A percentile compares a stretch with the other conserved stretches of the same genome.
Evolutionary conservation across 208 protist genomes (phyloP).

Genomic region (Acanthamoeba healyi): DNA sequence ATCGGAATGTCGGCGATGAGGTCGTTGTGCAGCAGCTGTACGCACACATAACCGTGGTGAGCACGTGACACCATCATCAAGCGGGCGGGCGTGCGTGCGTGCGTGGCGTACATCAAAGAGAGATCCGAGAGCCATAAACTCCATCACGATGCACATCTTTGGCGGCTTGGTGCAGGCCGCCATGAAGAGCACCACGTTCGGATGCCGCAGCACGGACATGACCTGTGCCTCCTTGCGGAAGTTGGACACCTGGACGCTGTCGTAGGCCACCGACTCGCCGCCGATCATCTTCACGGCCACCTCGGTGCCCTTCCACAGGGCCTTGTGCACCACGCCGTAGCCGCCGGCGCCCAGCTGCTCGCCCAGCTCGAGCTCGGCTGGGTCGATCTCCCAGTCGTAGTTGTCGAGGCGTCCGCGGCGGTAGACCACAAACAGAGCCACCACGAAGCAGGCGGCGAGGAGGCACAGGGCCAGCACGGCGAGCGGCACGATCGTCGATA

Average conservation of each 20-base stretch:
- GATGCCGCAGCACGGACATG: background rate
- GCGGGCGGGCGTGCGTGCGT: too few relatives aligned
- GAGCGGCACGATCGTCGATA: too few relatives aligned
- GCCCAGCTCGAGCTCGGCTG: slow-evolving; percentile 29
- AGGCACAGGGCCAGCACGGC: too few relatives aligned
- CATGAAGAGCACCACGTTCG: slow-evolving; percentile 27
- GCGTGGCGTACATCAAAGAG: background rate
- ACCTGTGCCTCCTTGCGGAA: background rate
- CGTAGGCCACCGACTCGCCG: background rate
- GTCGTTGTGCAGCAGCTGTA: too few relatives aligned
- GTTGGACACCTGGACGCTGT: background rate
- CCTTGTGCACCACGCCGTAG: slow-evolving; percentile 28
- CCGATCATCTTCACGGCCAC: slow-evolving; percentile 19
- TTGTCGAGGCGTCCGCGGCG: too few relatives aligned
- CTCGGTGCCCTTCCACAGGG: slow-evolving; percentile 4
- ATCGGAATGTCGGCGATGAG: too few relatives aligned
- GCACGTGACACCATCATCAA: too few relatives aligned
- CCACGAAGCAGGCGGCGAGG: too few relatives aligned
- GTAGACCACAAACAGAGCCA: too few relatives aligned
- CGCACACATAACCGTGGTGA: too few relatives aligned
- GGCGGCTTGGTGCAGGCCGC: background rate
- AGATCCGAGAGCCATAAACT: background rate
- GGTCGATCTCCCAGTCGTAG: slow-evolving; percentile 41
- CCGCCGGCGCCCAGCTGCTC: background rate
- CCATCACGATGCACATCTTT: background rate